Evolutionary conservation across 805 yeast species (phyloP).

Genomic region (Lachancea nothofagi): DNA sequence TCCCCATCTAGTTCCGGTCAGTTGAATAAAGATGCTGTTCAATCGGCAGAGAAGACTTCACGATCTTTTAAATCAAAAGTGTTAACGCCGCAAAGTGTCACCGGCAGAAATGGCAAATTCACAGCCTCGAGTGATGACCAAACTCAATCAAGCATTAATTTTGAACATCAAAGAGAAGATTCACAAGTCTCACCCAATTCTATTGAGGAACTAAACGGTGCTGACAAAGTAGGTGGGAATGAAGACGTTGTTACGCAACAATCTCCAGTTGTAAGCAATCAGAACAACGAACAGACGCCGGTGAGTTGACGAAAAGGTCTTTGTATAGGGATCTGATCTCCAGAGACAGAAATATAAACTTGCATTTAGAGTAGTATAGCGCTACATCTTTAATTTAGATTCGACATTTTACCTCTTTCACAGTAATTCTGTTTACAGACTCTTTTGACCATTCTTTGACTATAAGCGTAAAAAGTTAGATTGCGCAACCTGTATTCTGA

Average conservation of each 20-base stretch:
- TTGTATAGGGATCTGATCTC: too few relatives aligned
- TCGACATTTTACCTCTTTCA: not conserved
- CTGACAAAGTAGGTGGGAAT: not conserved
- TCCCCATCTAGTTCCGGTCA: not conserved
- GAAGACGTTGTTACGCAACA: too few relatives aligned
- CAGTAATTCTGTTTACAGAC: not conserved
- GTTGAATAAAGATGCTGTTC: not conserved
- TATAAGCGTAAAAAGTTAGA: too few relatives aligned
- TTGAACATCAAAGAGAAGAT: not conserved
- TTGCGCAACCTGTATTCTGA: too few relatives aligned
- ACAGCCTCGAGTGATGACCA: slow-evolving; percentile 1
- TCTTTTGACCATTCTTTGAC: too few relatives aligned
- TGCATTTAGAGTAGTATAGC: slow-evolving; percentile 4
- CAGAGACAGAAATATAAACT: too few relatives aligned
- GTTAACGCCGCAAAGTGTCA: slow-evolving; percentile 10
- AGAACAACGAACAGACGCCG: not conserved
- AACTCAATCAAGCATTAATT: not conserved
- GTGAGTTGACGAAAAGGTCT: too few relatives aligned
- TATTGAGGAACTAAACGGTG: not conserved
- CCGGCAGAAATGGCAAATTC: slow-evolving; percentile 1
- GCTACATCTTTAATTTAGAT: not conserved
- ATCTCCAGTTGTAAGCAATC: too few relatives aligned
- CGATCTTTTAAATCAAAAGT: slow-evolving; percentile 4
- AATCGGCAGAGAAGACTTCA: not conserved
- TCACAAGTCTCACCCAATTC: slow-evolving; percentile 5